Conservation (phyloP, 106 monocot species). For the Dioscorea zingiberensis region DNA sequence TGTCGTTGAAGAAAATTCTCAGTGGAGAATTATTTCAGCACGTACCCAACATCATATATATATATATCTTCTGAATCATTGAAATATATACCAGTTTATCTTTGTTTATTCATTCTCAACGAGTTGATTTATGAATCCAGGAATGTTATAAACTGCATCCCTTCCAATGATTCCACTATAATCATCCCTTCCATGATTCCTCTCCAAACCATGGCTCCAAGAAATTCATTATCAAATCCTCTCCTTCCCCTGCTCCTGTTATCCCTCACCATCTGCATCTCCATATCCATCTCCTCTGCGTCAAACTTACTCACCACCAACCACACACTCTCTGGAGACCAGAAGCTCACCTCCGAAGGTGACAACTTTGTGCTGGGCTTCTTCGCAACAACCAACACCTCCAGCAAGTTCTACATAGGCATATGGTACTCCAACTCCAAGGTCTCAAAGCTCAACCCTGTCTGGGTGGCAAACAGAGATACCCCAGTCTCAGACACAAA, state of each 20-base stretch:
- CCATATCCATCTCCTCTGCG: no score
- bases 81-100: no score
- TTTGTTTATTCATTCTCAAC: no score
- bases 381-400: slow-evolving; percentile 16
- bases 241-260: background rate
- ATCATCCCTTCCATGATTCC: background rate
- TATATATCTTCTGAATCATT: no score
- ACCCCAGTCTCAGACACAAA: slow-evolving; percentile 10
- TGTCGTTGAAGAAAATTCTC: no score
- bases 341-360: slow-evolving; percentile 1
- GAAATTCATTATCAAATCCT: background rate
- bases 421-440: slow-evolving; percentile 58
- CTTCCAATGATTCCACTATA: no score
- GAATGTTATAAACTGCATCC: no score
- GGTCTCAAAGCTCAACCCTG: slow-evolving; percentile 11
- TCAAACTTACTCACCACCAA: background rate
- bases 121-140: no score
- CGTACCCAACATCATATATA: no score
- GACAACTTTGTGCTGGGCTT: slow-evolving; percentile 25
- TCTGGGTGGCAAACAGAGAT: slow-evolving; percentile 50
- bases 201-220: background rate
- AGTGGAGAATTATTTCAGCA: no score
- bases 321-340: slow-evolving; percentile 4
- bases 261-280: background rate
- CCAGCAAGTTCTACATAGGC: slow-evolving; percentile 12